These are phyloP conservation scores for Nitzschia palea DNA, from an alignment of 108 stramenopile genomes.

Conservation along the genomic window DNA sequence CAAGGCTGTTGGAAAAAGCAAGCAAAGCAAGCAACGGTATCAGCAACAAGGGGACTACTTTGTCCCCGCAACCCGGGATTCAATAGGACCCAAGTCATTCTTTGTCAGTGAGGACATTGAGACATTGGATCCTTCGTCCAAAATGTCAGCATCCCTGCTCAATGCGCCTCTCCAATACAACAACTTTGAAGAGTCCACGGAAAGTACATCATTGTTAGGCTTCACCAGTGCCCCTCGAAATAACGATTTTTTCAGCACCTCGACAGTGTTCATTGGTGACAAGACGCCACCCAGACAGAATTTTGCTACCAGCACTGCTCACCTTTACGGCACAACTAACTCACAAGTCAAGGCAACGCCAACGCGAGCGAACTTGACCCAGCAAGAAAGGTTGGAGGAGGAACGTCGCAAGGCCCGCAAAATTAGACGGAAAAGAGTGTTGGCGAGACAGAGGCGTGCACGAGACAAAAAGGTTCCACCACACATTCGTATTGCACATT, in stretches of 20 bases:
- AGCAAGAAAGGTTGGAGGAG: slow-evolving; percentile 11
- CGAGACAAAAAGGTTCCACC: slow-evolving; percentile 52
- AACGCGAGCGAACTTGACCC: neutral
- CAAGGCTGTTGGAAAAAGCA: neutral
- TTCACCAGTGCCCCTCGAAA: neutral
- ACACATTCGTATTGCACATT: slow-evolving; percentile 68
- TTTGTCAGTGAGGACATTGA: slow-evolving; percentile 14
- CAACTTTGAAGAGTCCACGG: neutral
- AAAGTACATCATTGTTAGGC: neutral
- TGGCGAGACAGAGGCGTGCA: slow-evolving; percentile 17
- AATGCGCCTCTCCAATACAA: slow-evolving; percentile 20
- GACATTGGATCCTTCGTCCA: neutral
- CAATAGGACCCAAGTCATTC: neutral
- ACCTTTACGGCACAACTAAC: too few relatives aligned
- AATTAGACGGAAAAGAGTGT: slow-evolving; percentile 16
- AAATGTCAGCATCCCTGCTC: neutral
- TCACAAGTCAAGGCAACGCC: neutral
- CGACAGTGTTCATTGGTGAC: neutral
- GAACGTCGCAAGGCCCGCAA: slow-evolving; percentile 33
- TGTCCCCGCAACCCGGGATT: slow-evolving; percentile 2
- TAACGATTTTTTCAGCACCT: neutral
- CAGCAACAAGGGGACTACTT: slow-evolving; percentile 1
- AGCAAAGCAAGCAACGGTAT: neutral
- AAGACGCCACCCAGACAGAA: slow-evolving; percentile 10
- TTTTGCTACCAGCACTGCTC: neutral